Evolutionary conservation across 208 protist genomes (phyloP).

Genomic region (Crithidia brevicula): DNA sequence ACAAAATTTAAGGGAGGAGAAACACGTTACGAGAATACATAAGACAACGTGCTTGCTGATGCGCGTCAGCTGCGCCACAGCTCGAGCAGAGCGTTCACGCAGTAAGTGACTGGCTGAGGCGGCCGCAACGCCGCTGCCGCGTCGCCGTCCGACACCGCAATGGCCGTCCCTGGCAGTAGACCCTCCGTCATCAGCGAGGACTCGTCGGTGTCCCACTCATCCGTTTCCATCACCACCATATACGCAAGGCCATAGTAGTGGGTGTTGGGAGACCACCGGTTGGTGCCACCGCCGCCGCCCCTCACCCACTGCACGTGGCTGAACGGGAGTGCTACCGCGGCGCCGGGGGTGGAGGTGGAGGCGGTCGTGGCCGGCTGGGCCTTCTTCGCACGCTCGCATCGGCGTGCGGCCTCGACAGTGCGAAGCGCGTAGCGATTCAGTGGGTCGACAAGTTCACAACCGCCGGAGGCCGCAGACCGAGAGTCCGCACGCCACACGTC

Average conservation of each 20-base stretch:
- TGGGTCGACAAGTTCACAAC: constrained; percentile 1
- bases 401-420: constrained; percentile 29
- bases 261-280: constrained; percentile 60
- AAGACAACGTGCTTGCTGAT: not conserved
- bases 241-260: constrained; percentile 79
- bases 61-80: constrained; percentile 32
- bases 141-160: not conserved
- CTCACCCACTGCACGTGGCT: constrained; percentile 35
- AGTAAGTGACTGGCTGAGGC: constrained; percentile 33
- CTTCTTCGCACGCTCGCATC: not conserved
- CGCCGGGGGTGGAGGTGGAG: not conserved
- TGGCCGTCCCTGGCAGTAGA: constrained; percentile 19
- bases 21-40: not conserved
- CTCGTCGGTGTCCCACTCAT: constrained; percentile 17
- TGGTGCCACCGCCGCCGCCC: constrained; percentile 20
- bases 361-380: not conserved
- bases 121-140: constrained; percentile 4
- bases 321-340: constrained; percentile 29
- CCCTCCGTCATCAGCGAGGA: constrained; percentile 15
- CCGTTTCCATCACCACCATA: constrained; percentile 53
- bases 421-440: constrained; percentile 24
- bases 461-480: not conserved
- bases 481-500: not conserved
- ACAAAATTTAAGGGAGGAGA: no score
- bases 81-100: constrained; percentile 43